These are phyloP conservation scores for Rhodomyrtus tomentosa DNA, from an alignment of 345 rosid genomes.

Conservation along the genomic window DNA sequence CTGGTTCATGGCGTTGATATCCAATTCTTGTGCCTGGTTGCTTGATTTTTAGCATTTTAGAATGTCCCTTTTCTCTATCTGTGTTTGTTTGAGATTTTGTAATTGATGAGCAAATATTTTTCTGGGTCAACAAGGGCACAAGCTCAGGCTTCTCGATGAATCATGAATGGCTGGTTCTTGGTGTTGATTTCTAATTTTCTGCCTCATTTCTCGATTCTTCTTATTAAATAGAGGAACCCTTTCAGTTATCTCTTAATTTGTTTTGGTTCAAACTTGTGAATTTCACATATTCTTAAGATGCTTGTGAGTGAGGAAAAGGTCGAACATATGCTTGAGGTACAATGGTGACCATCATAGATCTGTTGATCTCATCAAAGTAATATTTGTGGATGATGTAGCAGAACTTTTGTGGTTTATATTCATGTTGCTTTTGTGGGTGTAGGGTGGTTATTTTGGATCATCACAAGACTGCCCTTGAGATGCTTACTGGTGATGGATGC, in stretches of 20 bases:
- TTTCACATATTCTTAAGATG: not conserved
- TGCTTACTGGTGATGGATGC: constrained; percentile 13
- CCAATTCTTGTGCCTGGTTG: not conserved
- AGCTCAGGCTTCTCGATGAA: not conserved
- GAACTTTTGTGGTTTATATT: not conserved
- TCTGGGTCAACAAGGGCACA: not conserved
- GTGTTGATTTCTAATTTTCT: not conserved
- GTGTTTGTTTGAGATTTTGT: not conserved
- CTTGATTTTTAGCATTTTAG: not conserved
- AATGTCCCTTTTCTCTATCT: not conserved
- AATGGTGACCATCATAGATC: not conserved
- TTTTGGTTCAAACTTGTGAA: not conserved
- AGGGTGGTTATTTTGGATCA: constrained; percentile 54
- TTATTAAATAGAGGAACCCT: not conserved
- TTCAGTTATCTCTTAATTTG: not conserved
- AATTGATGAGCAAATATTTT: not conserved
- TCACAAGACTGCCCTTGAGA: constrained; percentile 59
- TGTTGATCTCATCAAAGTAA: not conserved
- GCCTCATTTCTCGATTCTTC: not conserved
- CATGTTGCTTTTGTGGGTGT: not conserved
- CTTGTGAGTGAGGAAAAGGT: not conserved
- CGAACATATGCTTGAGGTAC: not conserved
- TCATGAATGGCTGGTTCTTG: not conserved
- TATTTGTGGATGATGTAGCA: not conserved
- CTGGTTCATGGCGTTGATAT: not conserved